Evolutionary conservation across 306 rosid species (phyloP).

Genomic region (Crotalaria pallida): DNA sequence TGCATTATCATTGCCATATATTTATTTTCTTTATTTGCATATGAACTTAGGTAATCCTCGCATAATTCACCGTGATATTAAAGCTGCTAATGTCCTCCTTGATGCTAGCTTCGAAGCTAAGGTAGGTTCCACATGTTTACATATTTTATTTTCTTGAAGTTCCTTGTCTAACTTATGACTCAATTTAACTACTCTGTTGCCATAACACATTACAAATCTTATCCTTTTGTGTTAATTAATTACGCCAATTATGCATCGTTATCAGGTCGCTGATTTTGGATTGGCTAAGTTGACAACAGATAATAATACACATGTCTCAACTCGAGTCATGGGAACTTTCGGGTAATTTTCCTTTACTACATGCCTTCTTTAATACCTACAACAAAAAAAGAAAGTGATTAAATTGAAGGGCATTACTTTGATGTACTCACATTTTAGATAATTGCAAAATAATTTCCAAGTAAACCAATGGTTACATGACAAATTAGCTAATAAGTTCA

Average conservation of each 20-base stretch:
- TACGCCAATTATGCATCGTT: background rate
- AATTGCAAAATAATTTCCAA: too few relatives aligned
- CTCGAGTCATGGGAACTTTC: conserved; percentile 79
- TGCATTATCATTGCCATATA: background rate
- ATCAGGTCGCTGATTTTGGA: conserved; percentile 81
- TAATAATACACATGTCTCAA: conserved; percentile 69
- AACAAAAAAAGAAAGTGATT: background rate
- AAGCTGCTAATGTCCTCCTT: conserved; percentile 65
- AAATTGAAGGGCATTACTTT: too few relatives aligned
- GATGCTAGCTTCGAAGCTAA: conserved; percentile 71
- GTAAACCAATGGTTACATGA: too few relatives aligned
- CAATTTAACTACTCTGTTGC: too few relatives aligned
- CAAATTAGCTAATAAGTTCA: too few relatives aligned
- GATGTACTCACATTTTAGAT: too few relatives aligned
- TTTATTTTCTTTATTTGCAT: background rate
- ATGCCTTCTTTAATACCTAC: background rate
- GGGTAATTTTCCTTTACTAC: conserved; percentile 38
- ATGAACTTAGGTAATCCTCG: conserved; percentile 51
- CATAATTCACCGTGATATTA: conserved; percentile 73
- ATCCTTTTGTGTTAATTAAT: background rate
- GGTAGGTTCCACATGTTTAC: conserved; percentile 50
- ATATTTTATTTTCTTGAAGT: background rate
- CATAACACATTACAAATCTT: background rate
- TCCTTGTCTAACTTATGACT: background rate
- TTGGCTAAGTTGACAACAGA: conserved; percentile 66